Evolutionary conservation across 2,329 filamentous ascomycete species (phyloP), one percentile per base, ranked within the genome.

Genomic region (Pseudogymnoascus sp.): DNA sequence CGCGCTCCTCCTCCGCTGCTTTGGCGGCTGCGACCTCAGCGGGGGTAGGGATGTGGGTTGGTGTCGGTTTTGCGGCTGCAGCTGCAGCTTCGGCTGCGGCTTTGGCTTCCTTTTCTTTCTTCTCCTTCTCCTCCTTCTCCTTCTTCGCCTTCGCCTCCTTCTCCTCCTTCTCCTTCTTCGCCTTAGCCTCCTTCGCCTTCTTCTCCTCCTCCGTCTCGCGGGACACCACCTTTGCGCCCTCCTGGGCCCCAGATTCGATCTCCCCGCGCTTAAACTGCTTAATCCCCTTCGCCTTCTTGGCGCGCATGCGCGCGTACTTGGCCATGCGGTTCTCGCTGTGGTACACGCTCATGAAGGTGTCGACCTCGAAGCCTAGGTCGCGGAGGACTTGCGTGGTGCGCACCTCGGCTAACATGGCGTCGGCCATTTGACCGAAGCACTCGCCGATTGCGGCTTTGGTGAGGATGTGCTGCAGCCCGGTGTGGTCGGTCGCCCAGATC

Each of bases 261-360:
- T 50, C 43, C 6, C 43, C 43, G 12, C 43, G 43, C 22, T 50
- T 50, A 26, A 50, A 50, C 43, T 50, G 43, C 43, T 50, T 50
- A 26, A 50, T 50, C 43, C 43, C 43, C 43, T 50, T 50, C 22
- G 43, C 43, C 43, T 50, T 50, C 43, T 50, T 50, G 3, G 53
- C 53, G 16, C 53, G 28, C 33, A 59, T 35, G 28, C 53, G 28
- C 16, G 28, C 53, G 16, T 37, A 59, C 33, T 59, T 59, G 28
- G 53, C 53, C 8, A 10, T 8, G 28, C 33, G 28, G 19, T 61
- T 61, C 38, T 63, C 33, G 31, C 16, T 35, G 28, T 60, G 50
- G 56, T 63, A 63, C 6, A 33, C 26, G 16, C 33, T 61, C 62
- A 63, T 60, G 40, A 63, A 60, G 62, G 38, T 59, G 19, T 63